Base-by-base conservation (phyloP, 495 filamentous ascomycete species). In the Penicillium malachiteum region DNA sequence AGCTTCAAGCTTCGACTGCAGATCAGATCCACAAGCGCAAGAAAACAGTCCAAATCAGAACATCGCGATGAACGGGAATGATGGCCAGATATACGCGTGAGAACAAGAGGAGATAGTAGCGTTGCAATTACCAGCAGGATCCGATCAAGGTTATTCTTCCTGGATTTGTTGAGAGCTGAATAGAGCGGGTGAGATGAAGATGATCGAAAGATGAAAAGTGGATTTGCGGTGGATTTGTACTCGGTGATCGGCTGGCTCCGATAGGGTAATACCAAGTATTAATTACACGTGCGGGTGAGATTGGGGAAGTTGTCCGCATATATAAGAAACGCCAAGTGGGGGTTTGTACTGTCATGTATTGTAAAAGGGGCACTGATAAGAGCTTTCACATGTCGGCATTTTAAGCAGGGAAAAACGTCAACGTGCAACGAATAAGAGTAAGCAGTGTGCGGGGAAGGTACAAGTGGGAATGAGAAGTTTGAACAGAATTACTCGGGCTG, bases 171-270 rank as follows among this genome's bases (percentile, higher is more conserved):
- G 1, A 49, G 35, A 49, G 26, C 39, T 35, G 48, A 7, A 50
- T 48, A 40, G 46, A 37, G 17, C 34, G 8, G 14, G 16, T 40
- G 21, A 35, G 50, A 50, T 47, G 14, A 39, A 30, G 16, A 18
- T 26, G 11, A 14, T n/a, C 1, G n/a, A 37, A n/a, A n/a, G 48
- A 31, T 33, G 21, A 26, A 26, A 26, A 26, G 35, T 32, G 48
- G 37, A 30, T 30, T 13, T 5, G 37, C n/a, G 8, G 10, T 37
- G 46, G 14, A 55, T 48, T 55, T 56, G 31, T 50, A n/a, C 37
- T 57, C 62, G 60, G 65, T 43, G 40, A 48, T 64, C 69, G 67
- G 65, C 68, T 48, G 55, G 38, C 50, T 65, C 68, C 68, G 68
- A 50, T 49, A 59, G 50, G 42, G 21, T 18, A n/a, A 34, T 52